Base-by-base conservation (phyloP, 768 basidiomycete genomes). In the Sutorius australiensis region DNA sequence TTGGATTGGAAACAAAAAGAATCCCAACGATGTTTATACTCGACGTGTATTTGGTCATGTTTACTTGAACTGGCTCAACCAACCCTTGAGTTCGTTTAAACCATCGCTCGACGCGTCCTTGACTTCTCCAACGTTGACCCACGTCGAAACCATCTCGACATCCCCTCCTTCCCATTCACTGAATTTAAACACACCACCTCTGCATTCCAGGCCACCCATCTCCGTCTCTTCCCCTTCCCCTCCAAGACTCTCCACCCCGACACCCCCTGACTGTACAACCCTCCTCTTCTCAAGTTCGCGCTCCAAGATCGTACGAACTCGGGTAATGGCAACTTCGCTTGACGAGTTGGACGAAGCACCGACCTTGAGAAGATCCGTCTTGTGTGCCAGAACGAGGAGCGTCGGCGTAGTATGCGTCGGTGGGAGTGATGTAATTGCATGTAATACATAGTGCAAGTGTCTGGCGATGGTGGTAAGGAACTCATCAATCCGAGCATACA, bases 101-200 rank as follows among this genome's bases (percentile, higher is more conserved):
- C 78, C 80, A 40, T 73, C 73, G 5, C 44, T 61, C 5, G 43
- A 57, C 11, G 73, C 73, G 10, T 65, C 66, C 34, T 66, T 64
- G 40, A 46, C 33, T 37, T 63, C 65, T 42, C 70, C 73, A 12
- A 73, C 65, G 10, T 47, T 62, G 8, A 79, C 75, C 52, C 78
- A 86, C 0, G 82, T 84, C 27, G 81, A 86, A 32, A 85, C 55
- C 60, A 91, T 87, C 1, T 73, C 64, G 17, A 91, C 73, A n/a
- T 89, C 84, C 8, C 91, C 90, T 3, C 89, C 91, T 59, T 92
- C 90, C 90, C 90, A 93, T 39, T 86, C 82, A 3, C 76, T 77
- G 61, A 92, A 92, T 59, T 75, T 83, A 75, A 93, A 93, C 17
- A 71, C 56, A 0, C 77, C 78, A 13, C 76, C 78, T 27, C 70